Base-by-base conservation (phyloP, 352 stramenopile species). In the Phytophthora meadii region DNA sequence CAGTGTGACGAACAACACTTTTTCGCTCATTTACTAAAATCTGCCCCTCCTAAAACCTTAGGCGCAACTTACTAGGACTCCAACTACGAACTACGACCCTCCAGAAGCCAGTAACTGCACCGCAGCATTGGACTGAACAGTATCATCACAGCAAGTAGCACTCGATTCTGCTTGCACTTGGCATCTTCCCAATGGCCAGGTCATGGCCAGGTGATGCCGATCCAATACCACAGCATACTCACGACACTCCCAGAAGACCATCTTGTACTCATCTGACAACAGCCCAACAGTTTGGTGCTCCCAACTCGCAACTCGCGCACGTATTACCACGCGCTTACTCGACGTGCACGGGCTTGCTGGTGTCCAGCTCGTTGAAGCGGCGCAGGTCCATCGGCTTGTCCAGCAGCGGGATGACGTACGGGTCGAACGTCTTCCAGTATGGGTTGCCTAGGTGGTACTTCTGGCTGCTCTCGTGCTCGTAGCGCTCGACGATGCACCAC, bases 401-500 rank as follows among this genome's bases (percentile, higher is more conserved):
- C 42, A 76, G 62, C 9, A 76, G 68, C 32, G 68, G 51, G 11
- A 69, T 62, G 19, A 76, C 53, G 53, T 72, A 72, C 39, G 55
- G 54, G 51, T 68, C 61, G 54, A 75, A 75, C 15, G 61, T 67
- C 54, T 70, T 71, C 50, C 51, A 71, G 67, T 71, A 71, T 28
- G 67, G 67, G 55, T 75, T 75, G 8, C 32, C 67, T 53, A 68
- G 47, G 56, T 76, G 68, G 39, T 72, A 65, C 53, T 72, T 68
- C 49, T 72, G 68, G 42, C 68, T 72, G 49, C 65, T 76, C 47
- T 76, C 56, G 25, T 65, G 62, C 47, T 76, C 62, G 62, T 76
- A 72, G 36, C 64, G 69, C 69, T 77, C 69, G 54, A 77, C 64
- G 32, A 77, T 77, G 69, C 42, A 61, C 69, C 69, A 77, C 64